Evolutionary conservation across 306 rosid species (phyloP), one percentile per base, ranked within the genome.

Genomic region (Luffa aegyptiaca): DNA sequence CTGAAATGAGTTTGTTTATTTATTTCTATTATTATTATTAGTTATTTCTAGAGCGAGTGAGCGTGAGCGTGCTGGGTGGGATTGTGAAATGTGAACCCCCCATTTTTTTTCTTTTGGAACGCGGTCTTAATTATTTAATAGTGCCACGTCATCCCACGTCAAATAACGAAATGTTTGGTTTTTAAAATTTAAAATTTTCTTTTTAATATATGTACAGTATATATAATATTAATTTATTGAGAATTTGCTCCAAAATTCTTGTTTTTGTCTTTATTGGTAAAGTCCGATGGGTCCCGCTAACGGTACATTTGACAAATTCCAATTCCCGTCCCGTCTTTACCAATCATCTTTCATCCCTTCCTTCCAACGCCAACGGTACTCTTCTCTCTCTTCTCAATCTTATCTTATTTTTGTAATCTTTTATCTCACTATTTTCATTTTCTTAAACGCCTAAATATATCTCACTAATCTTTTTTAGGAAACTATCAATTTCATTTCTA

Each of bases 291-390:
- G 77, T 73, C 77, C 77, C 77, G 49, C 44, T 73, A 73, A 73
- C 77, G 77, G 77, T 73, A 73, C 77, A 14, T 49, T 73, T 73
- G 77, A 73, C 59, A 73, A 73, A 73, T 21, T 26, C 26, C 8
- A 71, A 71, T 73, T 73, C 44, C 44, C 77, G 42, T 73, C 6
- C 58, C 44, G 41, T 48, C 77, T 45, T 70, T 9, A 44, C 76
- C 76, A 68, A 20, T n/a, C 33, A 5, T 41, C 49, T 3, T 14
- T 71, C 56, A 18, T 68, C 74, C 52, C 74, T 41, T 72, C 42
- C 39, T 14, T 53, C 77, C 59, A 26, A 48, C 58, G 3, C 59
- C 77, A 73, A 73, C 77, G 77, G 59, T 10, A 42, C 75, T 69
- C n/a, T 69, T 39, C 12, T 66, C 42, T 7, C 73, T 39, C 49